Conservation (phyloP, 257 asterid genomes). For the Solanum okadae region DNA sequence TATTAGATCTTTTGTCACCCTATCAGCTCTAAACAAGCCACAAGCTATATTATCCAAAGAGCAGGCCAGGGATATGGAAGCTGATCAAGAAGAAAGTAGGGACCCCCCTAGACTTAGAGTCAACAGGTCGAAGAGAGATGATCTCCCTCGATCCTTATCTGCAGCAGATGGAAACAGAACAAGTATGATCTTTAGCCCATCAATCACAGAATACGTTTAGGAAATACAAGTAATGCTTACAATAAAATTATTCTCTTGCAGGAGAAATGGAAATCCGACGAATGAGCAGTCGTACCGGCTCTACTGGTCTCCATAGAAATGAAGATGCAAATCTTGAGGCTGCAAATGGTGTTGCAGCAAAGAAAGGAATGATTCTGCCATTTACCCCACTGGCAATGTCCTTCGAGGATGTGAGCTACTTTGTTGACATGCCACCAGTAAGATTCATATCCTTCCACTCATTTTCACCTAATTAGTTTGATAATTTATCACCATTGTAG, state of each 20-base stretch:
- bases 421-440: constrained; percentile 50
- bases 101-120: constrained; percentile 39
- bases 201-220: background rate
- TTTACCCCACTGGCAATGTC: constrained; percentile 52
- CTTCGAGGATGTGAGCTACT: constrained; percentile 40
- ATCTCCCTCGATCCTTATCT: constrained; percentile 31
- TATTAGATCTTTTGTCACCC: background rate
- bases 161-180: constrained; percentile 47
- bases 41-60: constrained; percentile 85
- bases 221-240: background rate
- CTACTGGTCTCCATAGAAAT: constrained; percentile 4
- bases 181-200: constrained; percentile 20
- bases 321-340: constrained; percentile 16
- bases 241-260: constrained; percentile 2
- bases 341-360: constrained; percentile 18
- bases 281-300: constrained; percentile 38
- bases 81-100: constrained; percentile 24
- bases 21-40: constrained; percentile 69
- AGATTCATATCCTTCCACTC: constrained; percentile 9
- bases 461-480: background rate
- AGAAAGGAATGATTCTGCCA: constrained; percentile 61
- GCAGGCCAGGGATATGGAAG: constrained; percentile 62
- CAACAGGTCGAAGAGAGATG: constrained; percentile 38
- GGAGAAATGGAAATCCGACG: constrained; percentile 63
- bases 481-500: background rate